phyloP scores from a whole-genome alignment of 2,329 filamentous ascomycete genomes.

The Colletotrichum incanum region DNA sequence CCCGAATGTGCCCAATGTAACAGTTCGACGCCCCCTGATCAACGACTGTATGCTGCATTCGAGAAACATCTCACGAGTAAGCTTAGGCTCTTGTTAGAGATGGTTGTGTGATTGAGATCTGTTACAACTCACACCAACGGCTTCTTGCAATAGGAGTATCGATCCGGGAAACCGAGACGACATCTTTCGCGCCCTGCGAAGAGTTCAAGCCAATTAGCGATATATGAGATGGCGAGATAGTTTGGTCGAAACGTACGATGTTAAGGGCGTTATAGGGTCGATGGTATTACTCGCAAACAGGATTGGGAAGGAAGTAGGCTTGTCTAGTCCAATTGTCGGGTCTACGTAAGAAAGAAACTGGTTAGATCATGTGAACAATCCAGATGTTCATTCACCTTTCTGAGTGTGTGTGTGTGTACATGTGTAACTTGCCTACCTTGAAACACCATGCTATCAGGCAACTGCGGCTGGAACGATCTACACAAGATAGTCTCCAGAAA shows the following conservation, averaged over 20 bases:
- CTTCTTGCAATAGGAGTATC: neutral
- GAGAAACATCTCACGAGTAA: neutral
- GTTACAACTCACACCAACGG: neutral
- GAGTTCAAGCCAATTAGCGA: neutral
- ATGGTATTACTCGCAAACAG: neutral
- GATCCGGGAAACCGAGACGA: neutral
- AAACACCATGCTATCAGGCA: neutral
- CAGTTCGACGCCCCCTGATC: slow-evolving; percentile 51
- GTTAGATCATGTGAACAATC: neutral
- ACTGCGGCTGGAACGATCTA: neutral
- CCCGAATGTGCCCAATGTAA: slow-evolving; percentile 56
- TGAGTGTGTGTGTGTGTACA: neutral
- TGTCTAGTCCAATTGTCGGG: neutral
- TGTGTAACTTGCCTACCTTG: neutral
- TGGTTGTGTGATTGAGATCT: neutral
- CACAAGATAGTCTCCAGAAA: neutral
- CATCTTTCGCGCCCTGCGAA: neutral
- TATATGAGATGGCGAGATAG: neutral
- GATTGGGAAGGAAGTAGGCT: neutral
- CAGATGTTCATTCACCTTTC: neutral
- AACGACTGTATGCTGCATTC: slow-evolving; percentile 49
- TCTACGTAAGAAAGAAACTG: neutral
- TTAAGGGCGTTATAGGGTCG: neutral
- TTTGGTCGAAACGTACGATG: neutral
- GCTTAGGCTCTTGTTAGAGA: neutral